Base-by-base conservation (phyloP, 2,329 filamentous ascomycete genomes). In the Clonostachys rhizophaga region DNA sequence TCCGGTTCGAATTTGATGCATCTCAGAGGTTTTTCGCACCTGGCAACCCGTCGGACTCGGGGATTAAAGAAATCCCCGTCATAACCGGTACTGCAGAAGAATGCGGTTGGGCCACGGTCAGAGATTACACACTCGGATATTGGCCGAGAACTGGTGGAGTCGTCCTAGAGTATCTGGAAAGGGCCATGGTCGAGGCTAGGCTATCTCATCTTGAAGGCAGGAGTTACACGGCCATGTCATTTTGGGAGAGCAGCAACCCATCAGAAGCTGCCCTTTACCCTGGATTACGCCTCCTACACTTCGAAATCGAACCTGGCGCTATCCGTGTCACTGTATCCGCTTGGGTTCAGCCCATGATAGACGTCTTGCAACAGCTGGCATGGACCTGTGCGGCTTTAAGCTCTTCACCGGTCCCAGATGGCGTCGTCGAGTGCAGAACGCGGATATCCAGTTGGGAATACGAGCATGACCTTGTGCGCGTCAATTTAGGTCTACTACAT, bases 321-420 rank as follows among this genome's bases (percentile, higher is more conserved):
- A 56, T 68, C 17, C 53, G 63, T 0, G 52, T 68, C 39, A 65
- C 55, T 20, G 59, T 62, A 2, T 67, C 62, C 4, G 62, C 64
- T 2, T 63, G 64, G 64, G 58, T 60, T 0, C 60, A 62, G 33
- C 61, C 58, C 3, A 58, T 68, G 52, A 59, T 65, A 40, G 62
- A 66, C 12, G 56, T 67, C 3, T 56, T 67, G 4, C 64, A 67
- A 42, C 64, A 66, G 44, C 65, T 67, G 64, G 61, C 60, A 10
- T 68, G 65, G 65, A 60, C 57, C 2, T 67, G 63, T 24, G 64
- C 64, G 2, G 55, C 56, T 2, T 54, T 68, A 10, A 66, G 62
- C 43, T 53, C 64, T 2, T 66, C 65, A 2, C 65, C 65, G 1
- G 62, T 67, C 43, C 58, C 58, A 0, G 52, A 56, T 5, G 50